These are phyloP conservation scores for Przewalskia tangutica DNA, from an alignment of 257 asterid genomes.

Conservation along the genomic window DNA sequence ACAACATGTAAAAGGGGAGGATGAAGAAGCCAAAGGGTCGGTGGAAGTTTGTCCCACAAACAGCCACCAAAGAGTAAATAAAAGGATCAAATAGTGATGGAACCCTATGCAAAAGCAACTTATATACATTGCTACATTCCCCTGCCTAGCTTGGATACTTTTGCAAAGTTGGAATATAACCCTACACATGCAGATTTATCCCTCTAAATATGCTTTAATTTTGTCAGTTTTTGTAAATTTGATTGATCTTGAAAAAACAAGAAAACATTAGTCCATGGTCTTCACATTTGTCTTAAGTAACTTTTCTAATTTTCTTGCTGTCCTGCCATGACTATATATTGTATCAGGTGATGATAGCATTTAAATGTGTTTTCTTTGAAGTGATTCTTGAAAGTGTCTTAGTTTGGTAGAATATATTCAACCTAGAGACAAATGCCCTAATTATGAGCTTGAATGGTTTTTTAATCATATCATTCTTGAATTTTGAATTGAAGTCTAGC, in stretches of 20 bases:
- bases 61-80: constrained; percentile 41
- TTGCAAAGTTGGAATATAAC: constrained; percentile 11
- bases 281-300: background rate
- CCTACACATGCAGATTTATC: constrained; percentile 16
- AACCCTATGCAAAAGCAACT: constrained; percentile 55
- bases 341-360: constrained; percentile 7
- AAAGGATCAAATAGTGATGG: constrained; percentile 24
- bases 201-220: constrained; percentile 16
- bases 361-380: constrained; percentile 3
- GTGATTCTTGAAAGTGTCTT: constrained; percentile 1
- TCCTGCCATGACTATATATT: background rate
- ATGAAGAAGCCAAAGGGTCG: constrained; percentile 35
- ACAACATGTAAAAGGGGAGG: background rate
- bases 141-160: background rate
- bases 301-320: background rate
- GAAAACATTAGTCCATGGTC: background rate
- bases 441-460: constrained; percentile 32
- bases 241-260: background rate
- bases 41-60: constrained; percentile 71
- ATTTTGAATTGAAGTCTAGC: background rate
- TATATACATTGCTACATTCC: constrained; percentile 3
- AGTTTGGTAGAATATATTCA: background rate
- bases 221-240: constrained; percentile 14
- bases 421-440: constrained; percentile 20
- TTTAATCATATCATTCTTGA: background rate